These are phyloP conservation scores for Pilasporangium apinafurcum DNA, from an alignment of 352 stramenopile genomes.

Conservation along the genomic window DNA sequence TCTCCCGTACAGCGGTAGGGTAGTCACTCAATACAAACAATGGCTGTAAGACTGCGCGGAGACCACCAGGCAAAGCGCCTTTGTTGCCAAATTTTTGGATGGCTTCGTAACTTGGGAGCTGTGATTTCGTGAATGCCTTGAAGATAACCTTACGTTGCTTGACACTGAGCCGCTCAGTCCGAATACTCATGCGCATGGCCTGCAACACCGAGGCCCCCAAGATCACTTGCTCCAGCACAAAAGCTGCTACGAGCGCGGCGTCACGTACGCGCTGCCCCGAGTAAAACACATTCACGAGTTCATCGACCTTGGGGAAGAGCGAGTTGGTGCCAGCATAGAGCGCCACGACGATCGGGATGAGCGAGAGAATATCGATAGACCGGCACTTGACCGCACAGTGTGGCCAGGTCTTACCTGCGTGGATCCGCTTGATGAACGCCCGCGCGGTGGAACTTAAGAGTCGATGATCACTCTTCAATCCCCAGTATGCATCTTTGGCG, in stretches of 20 bases:
- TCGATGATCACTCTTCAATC: constrained; percentile 74
- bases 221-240: constrained; percentile 78
- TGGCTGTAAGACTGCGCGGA: constrained; percentile 67
- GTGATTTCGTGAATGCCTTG: constrained; percentile 80
- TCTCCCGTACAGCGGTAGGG: constrained; percentile 68
- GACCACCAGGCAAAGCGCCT: constrained; percentile 54
- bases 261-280: constrained; percentile 61
- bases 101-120: constrained; percentile 71
- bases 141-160: constrained; percentile 84
- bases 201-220: constrained; percentile 69
- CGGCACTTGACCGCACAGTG: constrained; percentile 71
- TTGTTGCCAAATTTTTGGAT: constrained; percentile 84
- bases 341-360: constrained; percentile 70
- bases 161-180: constrained; percentile 66
- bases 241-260: constrained; percentile 59
- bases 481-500: constrained; percentile 77
- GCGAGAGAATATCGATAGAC: constrained; percentile 71
- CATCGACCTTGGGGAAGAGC: constrained; percentile 76
- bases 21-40: constrained; percentile 80
- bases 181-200: constrained; percentile 81
- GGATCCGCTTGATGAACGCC: constrained; percentile 72
- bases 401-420: constrained; percentile 61
- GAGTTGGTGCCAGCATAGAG: constrained; percentile 74
- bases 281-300: constrained; percentile 80
- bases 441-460: constrained; percentile 63